Evolutionary conservation across 176 grass and related monocot species (phyloP), one percentile per base, ranked within the genome.

Genomic region (Zoysia pacifica): DNA sequence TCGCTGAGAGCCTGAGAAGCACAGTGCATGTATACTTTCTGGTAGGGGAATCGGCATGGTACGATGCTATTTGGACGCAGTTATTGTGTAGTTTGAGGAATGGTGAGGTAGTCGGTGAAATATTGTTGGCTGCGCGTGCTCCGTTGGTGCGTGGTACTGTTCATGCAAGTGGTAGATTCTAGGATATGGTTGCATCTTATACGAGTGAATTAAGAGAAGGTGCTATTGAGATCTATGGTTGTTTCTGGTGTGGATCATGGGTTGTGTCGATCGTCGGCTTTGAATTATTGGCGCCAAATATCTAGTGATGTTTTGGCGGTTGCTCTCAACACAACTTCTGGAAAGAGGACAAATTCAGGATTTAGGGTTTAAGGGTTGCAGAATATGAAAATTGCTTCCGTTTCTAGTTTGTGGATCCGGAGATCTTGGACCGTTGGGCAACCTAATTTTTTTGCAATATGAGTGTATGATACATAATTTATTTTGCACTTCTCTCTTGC

Each of bases 361-460:
- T 61, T 68, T 68, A 54, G 69, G 75, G 69, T 84, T 83, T 88
- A 79, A 50, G 3, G 62, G 44, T 20, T 51, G 44, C 15, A 53
- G 38, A 83, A 62, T 62, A 59, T 48, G 15, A 35, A 20, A 41
- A 38, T 72, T 72, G 37, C 68, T 83, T 78, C 46, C 14, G 12
- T 9, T 42, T 67, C 11, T 45, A 67, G 51, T 67, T 45, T 14
- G 39, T 74, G n/a, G 71, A 75, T 81, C 64, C 71, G 87, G 47
- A 76, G 28, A 63, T 54, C 50, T 45, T 9, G 43, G 38, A 56
- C 12, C 16, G 18, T 65, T 79, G 53, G 41, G 42, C 7, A 28
- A 7, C 46, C 54, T 16, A 28, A 58, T 48, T 11, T 80, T 88
- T 39, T 44, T 9, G 15, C 62, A 69, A 28, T 48, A 11, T 54